Evolutionary conservation across 495 filamentous ascomycete species (phyloP), one percentile per base, ranked within the genome.

Genomic region (Talaromyces adpressus): DNA sequence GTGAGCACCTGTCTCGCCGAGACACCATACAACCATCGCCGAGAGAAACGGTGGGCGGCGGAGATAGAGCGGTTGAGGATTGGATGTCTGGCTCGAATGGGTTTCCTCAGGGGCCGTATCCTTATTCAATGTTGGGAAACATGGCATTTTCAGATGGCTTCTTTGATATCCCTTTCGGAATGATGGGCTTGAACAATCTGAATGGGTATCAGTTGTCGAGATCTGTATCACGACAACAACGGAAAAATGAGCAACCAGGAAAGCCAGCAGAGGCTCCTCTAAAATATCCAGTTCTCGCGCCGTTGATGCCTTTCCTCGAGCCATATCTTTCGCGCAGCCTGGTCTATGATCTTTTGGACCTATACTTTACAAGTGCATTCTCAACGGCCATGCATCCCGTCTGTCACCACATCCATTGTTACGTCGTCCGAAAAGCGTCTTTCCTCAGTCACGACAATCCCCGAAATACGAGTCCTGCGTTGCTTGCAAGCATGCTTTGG

Each of bases 401-500:
- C 62, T 96, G 92, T 56, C 92, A 93, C 18, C 95, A 97, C 72
- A 88, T 97, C 22, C 85, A 96, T 60, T 92, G 91, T 64, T 95
- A 93, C 72, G 87, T 96, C 65, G 89, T 97, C 74, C 85, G 93
- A 62, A 96, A 95, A 70, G 85, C 87, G 52, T 94, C 92, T 6
- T 93, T 97, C 73, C 81, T 97, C 41, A 88, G 91, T 70, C 84
- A 81, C 25, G 89, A 86, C 60, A 88, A 84, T 65, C 91, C 92
- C 45, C 83, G 93, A 59, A 81, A 84, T 65, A 96, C 91, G 73
- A 93, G 91, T 68, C 92, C 93, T 36, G 91, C 93, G 0, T 80
- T 97, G 41, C 79, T 97, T 45, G 90, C 93, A 9, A 94, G 91
- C 73, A 97, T 97, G 89, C 87, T 97, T 18, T 97, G 92, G 92